Conservation (phyloP, 192 early-diverging fungal genomes). For the Coemansia sp. region DNA sequence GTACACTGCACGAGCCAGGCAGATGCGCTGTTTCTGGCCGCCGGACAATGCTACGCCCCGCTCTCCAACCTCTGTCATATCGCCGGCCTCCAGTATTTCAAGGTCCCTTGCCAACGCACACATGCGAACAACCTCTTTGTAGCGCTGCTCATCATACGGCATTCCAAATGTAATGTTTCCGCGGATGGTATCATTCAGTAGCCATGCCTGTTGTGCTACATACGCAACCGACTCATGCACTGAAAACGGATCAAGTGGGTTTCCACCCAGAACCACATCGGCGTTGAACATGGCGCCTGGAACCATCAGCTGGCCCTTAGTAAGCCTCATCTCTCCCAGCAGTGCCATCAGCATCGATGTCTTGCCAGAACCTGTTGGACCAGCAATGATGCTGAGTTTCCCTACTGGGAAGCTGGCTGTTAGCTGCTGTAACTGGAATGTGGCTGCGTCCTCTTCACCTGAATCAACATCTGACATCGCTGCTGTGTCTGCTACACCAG, state of each 20-base stretch:
- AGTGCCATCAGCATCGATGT: slow-evolving; percentile 76
- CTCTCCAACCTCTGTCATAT: slow-evolving; percentile 92
- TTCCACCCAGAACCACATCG: slow-evolving; percentile 44
- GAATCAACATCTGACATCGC: slow-evolving; percentile 7
- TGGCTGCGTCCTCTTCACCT: background rate
- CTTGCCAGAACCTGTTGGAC: slow-evolving; percentile 89
- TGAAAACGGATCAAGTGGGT: slow-evolving; percentile 16
- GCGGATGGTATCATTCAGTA: slow-evolving; percentile 73
- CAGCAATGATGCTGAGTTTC: slow-evolving; percentile 77
- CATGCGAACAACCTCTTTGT: slow-evolving; percentile 75
- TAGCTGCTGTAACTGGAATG: slow-evolving; percentile 66
- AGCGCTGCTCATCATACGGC: slow-evolving; percentile 72
- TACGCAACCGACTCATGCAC: slow-evolving; percentile 68
- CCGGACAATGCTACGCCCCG: slow-evolving; percentile 84
- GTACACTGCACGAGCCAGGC: slow-evolving; percentile 88
- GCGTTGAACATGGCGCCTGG: slow-evolving; percentile 65
- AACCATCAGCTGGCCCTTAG: slow-evolving; percentile 40
- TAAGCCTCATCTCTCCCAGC: slow-evolving; percentile 72
- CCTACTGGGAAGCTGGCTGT: slow-evolving; percentile 68
- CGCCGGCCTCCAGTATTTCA: slow-evolving; percentile 80
- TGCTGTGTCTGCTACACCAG: background rate
- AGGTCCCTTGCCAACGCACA: slow-evolving; percentile 86
- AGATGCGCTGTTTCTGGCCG: slow-evolving; percentile 85
- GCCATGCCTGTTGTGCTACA: slow-evolving; percentile 79
- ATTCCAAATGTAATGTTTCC: slow-evolving; percentile 90